Base-by-base conservation (phyloP, 441 rosid species). In the Cnidoscolus chayamansa region DNA sequence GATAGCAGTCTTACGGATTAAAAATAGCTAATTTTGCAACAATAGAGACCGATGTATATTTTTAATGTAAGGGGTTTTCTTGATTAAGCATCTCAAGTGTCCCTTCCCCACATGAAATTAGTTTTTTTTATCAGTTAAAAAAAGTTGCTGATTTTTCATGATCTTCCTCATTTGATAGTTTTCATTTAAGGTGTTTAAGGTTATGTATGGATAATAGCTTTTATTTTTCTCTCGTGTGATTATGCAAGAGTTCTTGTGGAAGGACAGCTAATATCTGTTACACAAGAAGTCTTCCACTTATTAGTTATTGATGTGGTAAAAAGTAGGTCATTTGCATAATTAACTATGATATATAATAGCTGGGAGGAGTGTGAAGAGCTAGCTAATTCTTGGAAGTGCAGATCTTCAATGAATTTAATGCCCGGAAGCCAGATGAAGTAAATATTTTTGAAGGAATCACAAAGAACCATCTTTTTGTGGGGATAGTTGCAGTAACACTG, bases 391-490 rank as follows among this genome's bases (percentile, higher is more conserved):
- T 76, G 65, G 49, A 40, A 64, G 35, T 79, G 82, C 84, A 96
- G 99, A 86, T 94, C 70, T 91, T 95, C 80, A 95, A 93, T 55
- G 98, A 93, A 77, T 93, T 91, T 71, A 93, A 93, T 82, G 98
- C 97, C 53, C 85, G 98, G 72, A 91, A 95, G 76, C 98, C 98
- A 40, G 98, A 95, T 72, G 93, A 93, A 81, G 76, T 78, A 7
- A 91, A 95, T 77, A 79, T 91, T 47, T 93, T 93, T 76, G 58
- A 66, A 63, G 98, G 99, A 12, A 68, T 96, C 25, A 79, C 86
- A 17, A 90, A 79, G 77, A 96, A 88, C 76, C 90, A 58, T 65
- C 89, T 95, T 17, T 95, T 95, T 77, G 79, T 91, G 68, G 97
- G 85, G 16, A 91, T 95, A 19, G 82, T 93, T 67, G 80, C 73